A percentile compares a stretch with the other conserved stretches of the same genome.
phyloP scores from a whole-genome alignment of 345 rosid species.

The Lepidium sativum region DNA sequence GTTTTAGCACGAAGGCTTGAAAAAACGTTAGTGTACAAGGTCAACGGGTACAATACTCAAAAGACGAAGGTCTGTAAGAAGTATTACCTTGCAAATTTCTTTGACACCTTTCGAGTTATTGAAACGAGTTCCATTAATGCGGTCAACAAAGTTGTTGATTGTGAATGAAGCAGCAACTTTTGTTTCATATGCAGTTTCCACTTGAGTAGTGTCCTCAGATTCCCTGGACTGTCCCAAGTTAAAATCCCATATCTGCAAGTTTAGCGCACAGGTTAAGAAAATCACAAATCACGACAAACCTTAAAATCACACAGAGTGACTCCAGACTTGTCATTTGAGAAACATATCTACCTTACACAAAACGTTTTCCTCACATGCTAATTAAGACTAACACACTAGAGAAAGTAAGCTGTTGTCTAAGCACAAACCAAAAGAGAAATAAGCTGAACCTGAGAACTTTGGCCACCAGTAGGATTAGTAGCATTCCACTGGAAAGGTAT shows the following conservation, averaged over 20 bases:
- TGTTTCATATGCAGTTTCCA: conserved; percentile 35
- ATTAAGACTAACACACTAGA: too few species aligned
- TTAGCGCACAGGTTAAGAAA: not conserved
- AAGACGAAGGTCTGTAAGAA: not conserved
- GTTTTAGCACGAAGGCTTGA: not conserved
- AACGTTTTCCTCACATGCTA: too few species aligned
- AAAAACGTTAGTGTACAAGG: not conserved
- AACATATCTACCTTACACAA: too few species aligned
- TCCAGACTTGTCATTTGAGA: not conserved
- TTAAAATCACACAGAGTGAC: not conserved
- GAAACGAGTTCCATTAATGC: conserved; percentile 38
- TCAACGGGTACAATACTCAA: too few species aligned
- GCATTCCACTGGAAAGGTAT: conserved; percentile 35
- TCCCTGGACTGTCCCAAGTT: conserved; percentile 49
- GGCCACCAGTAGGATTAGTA: conserved; percentile 30
- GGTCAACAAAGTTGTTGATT: conserved; percentile 42
- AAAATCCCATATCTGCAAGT: conserved; percentile 88
- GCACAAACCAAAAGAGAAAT: not conserved
- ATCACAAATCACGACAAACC: not conserved
- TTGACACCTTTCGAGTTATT: conserved; percentile 31
- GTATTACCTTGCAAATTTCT: conserved; percentile 31
- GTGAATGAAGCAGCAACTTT: conserved; percentile 34
- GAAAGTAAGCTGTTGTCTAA: too few species aligned
- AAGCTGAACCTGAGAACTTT: conserved; percentile 46
- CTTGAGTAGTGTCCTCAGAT: conserved; percentile 35